Evolutionary conservation across 202 grass and related monocot species (phyloP).

Genomic region (Bolboschoenoplectus hybrid): DNA sequence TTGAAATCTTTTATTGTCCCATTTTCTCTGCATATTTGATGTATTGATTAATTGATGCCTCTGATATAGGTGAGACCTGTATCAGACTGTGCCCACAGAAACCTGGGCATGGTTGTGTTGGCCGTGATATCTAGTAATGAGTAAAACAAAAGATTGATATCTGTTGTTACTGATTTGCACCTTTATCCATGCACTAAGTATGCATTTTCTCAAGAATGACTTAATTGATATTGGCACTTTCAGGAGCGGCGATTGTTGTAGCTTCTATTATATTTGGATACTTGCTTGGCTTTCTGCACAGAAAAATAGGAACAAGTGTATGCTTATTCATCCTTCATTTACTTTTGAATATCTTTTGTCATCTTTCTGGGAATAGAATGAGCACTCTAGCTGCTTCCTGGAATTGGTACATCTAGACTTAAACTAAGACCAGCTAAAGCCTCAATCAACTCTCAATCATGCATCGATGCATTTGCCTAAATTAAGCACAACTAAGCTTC

Average conservation of each 20-base stretch:
- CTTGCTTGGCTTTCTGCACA: constrained; percentile 92
- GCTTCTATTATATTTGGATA: constrained; percentile 92
- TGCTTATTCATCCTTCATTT: constrained; percentile 21
- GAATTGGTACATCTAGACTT: not conserved
- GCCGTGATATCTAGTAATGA: not conserved
- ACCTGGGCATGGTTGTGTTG: not conserved
- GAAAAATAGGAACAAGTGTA: constrained; percentile 41
- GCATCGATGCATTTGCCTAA: not conserved
- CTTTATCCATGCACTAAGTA: not conserved
- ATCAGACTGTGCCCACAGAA: not conserved
- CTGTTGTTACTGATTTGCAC: not conserved
- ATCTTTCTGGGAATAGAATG: constrained; percentile 10
- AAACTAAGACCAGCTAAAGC: constrained; percentile 12
- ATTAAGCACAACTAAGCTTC: not conserved
- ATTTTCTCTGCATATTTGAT: not conserved
- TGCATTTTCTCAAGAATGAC: not conserved
- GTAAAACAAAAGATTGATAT: constrained; percentile 13
- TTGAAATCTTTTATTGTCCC: not conserved
- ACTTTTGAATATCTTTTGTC: constrained; percentile 9
- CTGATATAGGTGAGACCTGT: not conserved
- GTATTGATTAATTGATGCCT: not conserved
- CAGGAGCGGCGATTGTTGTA: constrained; percentile 72
- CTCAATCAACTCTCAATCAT: not conserved
- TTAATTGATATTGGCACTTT: constrained; percentile 18
- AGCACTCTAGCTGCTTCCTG: constrained; percentile 15